Conservation (phyloP, 352 stramenopile species). For the Thalassiosira livingstoniorum region DNA sequence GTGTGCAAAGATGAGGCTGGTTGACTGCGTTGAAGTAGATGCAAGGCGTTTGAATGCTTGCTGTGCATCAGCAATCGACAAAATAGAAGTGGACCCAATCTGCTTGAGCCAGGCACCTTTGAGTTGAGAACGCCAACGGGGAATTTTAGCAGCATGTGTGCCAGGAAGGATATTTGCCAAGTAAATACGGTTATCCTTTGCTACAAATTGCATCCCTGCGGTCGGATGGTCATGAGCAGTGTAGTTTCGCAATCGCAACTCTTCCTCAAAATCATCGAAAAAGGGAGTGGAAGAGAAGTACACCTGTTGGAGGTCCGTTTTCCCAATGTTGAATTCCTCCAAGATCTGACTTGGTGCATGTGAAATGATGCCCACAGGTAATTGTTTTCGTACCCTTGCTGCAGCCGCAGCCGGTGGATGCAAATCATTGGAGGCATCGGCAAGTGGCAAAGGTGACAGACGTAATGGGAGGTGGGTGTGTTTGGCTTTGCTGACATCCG, state of each 20-base stretch:
- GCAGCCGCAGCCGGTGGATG: not conserved
- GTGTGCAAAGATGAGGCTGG: constrained; percentile 14
- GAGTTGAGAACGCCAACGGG: not conserved
- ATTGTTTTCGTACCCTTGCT: not conserved
- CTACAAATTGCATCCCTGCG: not conserved
- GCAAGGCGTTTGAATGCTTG: not conserved
- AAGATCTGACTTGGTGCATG: not conserved
- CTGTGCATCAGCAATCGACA: not conserved
- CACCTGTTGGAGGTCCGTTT: constrained; percentile 3
- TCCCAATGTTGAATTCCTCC: not conserved
- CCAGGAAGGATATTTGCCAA: not conserved
- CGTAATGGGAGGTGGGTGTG: no score
- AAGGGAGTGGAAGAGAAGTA: constrained; percentile 8
- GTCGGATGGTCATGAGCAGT: not conserved
- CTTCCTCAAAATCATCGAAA: constrained; percentile 13
- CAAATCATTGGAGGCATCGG: no score
- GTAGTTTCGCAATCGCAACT: not conserved
- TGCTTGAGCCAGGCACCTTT: constrained; percentile 6
- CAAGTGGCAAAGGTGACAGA: not conserved
- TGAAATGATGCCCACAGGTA: not conserved
- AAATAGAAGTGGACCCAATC: not conserved
- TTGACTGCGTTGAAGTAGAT: not conserved
- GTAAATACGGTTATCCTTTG: not conserved
- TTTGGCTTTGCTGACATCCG: no score
- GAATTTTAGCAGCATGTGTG: not conserved